phyloP scores from a whole-genome alignment of 169 alveolate genomes.

The Perkinsus olseni region DNA sequence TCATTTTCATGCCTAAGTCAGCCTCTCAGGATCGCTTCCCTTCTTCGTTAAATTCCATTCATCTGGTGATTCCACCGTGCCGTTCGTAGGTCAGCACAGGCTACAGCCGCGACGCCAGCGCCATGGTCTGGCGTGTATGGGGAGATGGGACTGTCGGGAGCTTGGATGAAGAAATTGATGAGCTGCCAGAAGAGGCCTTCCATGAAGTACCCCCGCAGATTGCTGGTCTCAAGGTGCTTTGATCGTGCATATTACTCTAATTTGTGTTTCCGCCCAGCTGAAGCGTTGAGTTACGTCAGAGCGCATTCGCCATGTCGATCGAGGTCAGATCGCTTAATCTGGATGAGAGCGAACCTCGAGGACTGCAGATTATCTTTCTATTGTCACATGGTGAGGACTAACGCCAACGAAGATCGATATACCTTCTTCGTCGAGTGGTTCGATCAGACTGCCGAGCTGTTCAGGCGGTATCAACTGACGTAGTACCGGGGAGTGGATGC shows the following conservation, averaged over 20 bases:
- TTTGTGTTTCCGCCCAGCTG: not conserved
- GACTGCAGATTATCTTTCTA: not conserved
- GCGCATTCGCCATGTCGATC: not conserved
- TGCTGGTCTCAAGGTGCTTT: not conserved
- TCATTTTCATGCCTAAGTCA: too few relatives aligned
- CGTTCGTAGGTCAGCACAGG: not conserved
- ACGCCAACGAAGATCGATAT: constrained; percentile 48
- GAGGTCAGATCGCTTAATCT: too few relatives aligned
- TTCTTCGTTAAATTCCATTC: too few relatives aligned
- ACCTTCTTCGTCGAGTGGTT: constrained; percentile 63
- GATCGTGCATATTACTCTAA: not conserved
- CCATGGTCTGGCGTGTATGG: not conserved
- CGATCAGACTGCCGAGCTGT: constrained; percentile 56
- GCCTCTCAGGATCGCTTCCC: too few relatives aligned
- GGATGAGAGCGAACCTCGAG: too few relatives aligned
- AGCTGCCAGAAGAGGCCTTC: not conserved
- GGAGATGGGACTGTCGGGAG: not conserved
- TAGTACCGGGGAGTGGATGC: too few relatives aligned
- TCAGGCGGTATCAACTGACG: constrained; percentile 50
- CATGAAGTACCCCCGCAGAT: not conserved
- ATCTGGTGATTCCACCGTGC: too few relatives aligned
- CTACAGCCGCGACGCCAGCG: not conserved
- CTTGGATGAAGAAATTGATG: not conserved
- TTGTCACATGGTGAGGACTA: not conserved
- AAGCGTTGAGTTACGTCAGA: not conserved